These are phyloP conservation scores for Porogramme epimiltina DNA, from an alignment of 1,284 basidiomycete genomes.

Conservation along the genomic window DNA sequence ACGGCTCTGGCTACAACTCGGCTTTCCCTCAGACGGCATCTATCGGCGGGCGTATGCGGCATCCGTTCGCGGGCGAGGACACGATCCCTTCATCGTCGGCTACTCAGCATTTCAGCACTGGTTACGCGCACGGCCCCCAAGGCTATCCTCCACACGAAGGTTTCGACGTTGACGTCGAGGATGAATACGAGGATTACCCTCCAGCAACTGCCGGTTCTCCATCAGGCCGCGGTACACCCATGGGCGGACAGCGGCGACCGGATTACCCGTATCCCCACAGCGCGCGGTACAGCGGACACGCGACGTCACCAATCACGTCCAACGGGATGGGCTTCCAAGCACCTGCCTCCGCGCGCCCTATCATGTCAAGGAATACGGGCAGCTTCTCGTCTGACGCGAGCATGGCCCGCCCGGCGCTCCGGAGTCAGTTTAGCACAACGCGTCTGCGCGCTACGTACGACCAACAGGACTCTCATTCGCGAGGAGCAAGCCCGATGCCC, in stretches of 20 bases:
- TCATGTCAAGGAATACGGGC: conserved; percentile 48
- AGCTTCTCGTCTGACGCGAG: conserved; percentile 52
- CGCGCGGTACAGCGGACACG: conserved; percentile 25
- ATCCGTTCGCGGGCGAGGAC: conserved; percentile 30
- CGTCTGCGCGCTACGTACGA: conserved; percentile 59
- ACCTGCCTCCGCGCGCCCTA: conserved; percentile 38
- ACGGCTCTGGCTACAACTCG: conserved; percentile 24
- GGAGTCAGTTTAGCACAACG: conserved; percentile 74
- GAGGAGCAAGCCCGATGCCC: conserved; percentile 25
- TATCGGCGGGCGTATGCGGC: conserved; percentile 31
- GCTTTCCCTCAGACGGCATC: conserved; percentile 17
- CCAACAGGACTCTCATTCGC: conserved; percentile 26
- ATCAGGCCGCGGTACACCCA: conserved; percentile 71
- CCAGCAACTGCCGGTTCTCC: conserved; percentile 47
- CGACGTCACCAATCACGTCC: conserved; percentile 19
- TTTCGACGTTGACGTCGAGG: conserved; percentile 67
- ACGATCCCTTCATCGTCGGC: conserved; percentile 29
- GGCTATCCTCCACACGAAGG: conserved; percentile 67
- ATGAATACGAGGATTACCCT: conserved; percentile 76
- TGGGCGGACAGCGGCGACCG: conserved; percentile 59
- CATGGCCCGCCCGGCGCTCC: conserved; percentile 55
- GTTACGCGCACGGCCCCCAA: conserved; percentile 47
- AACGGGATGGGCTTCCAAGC: conserved; percentile 12
- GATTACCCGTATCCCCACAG: conserved; percentile 40
- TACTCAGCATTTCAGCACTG: conserved; percentile 19